Evolutionary conservation across 1,139 yeast species (phyloP).

Genomic region (Hyphopichia pseudoburtonii): DNA sequence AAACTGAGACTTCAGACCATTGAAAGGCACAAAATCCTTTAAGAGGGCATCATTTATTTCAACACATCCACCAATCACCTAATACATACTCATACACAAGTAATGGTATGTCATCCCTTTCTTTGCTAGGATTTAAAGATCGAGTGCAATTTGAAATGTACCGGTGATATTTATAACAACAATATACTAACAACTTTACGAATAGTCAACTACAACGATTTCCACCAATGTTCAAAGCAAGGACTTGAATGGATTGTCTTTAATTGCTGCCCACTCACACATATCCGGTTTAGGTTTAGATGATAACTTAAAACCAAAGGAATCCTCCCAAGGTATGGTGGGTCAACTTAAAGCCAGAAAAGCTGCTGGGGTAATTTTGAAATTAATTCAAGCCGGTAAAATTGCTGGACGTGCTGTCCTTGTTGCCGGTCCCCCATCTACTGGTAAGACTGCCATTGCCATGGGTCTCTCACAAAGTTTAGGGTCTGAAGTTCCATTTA

Average conservation of each 20-base stretch:
- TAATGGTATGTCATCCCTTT: background rate
- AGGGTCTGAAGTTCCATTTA: conserved; percentile 92
- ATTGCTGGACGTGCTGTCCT: conserved; percentile 97
- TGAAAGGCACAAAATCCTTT: background rate
- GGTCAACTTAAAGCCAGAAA: conserved; percentile 94
- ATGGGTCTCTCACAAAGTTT: conserved; percentile 91
- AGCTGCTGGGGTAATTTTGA: conserved; percentile 92
- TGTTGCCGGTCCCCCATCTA: conserved; percentile 97
- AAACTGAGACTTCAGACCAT: background rate
- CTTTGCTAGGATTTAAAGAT: too few species aligned
- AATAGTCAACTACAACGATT: conserved; percentile 25
- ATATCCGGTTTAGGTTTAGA: conserved; percentile 94
- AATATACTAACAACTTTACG: conserved; percentile 5
- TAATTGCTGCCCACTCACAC: conserved; percentile 96
- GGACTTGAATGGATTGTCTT: conserved; percentile 58
- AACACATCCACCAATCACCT: too few species aligned
- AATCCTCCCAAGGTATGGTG: conserved; percentile 89
- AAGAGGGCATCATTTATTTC: too few species aligned
- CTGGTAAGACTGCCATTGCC: conserved; percentile 98
- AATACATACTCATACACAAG: background rate
- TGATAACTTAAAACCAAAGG: conserved; percentile 82
- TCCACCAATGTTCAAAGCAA: conserved; percentile 39
- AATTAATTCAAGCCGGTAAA: conserved; percentile 89
- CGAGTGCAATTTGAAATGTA: too few species aligned
- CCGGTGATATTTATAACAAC: too few species aligned